Conservation (phyloP, 2,329 filamentous ascomycete genomes). For the Sarocladium oryzae region DNA sequence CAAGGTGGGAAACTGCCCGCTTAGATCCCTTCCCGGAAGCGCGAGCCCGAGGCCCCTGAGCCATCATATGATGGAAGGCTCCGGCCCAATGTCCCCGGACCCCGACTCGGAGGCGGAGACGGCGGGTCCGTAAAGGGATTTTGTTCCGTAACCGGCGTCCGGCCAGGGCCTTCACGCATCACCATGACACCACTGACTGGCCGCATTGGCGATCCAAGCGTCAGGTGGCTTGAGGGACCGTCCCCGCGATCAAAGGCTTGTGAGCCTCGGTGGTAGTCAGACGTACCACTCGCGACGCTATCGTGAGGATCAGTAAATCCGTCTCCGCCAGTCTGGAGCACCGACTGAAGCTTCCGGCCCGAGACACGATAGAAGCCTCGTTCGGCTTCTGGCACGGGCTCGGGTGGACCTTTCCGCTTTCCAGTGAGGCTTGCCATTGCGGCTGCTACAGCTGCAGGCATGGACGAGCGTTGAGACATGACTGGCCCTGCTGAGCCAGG, state of each 20-base stretch:
- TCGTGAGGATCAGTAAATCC: constrained; percentile 49
- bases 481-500: constrained; percentile 15
- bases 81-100: constrained; percentile 31
- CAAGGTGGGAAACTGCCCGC: background rate
- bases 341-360: constrained; percentile 57
- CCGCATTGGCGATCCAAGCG: constrained; percentile 52
- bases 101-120: constrained; percentile 21
- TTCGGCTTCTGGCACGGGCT: constrained; percentile 36
- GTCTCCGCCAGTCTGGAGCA: constrained; percentile 55
- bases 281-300: constrained; percentile 40
- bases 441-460: constrained; percentile 35
- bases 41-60: constrained; percentile 28
- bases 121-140: constrained; percentile 38
- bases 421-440: constrained; percentile 40
- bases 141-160: constrained; percentile 53
- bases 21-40: constrained; percentile 35
- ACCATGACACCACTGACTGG: constrained; percentile 55
- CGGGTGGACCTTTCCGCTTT: constrained; percentile 27
- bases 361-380: constrained; percentile 59
- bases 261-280: constrained; percentile 49
- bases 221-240: constrained; percentile 33
- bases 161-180: constrained; percentile 58
- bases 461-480: constrained; percentile 42
- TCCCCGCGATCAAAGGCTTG: constrained; percentile 34
- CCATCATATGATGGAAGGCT: constrained; percentile 29